Evolutionary conservation across 768 basidiomycete species (phyloP), one percentile per base, ranked within the genome.

Genomic region (Pisolithus albus): DNA sequence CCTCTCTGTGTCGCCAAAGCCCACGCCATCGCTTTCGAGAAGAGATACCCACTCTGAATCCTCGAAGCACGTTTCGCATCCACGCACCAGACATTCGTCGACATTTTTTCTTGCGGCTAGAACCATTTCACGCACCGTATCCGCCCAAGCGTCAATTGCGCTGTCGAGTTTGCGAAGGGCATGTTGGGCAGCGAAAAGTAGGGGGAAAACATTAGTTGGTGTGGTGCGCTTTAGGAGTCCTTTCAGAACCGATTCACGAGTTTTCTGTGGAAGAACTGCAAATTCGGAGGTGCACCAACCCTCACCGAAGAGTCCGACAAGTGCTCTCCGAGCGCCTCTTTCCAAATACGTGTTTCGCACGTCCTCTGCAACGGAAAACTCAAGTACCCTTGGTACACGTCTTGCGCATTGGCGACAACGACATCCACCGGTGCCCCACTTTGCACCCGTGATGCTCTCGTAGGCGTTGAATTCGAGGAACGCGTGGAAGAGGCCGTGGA

Each of bases 221-320:
- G 78, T 83, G 2, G 88, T 84, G 6, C 81, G 74, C 52, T 84
- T 86, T 16, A 75, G 75, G 0, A 96, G 73, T 4, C 87, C 88
- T 52, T 82, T 82, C n/a, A 93, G 69, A 7, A 94, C 70, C 13
- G 70, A 72, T 21, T 87, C 82, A 37, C 86, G 78, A 18, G 81
- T 74, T 56, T 84, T 83, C 51, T 75, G 76, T 3, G 83, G 75
- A 2, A 95, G 73, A 0, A 70, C 66, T 0, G 88, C 88, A 59
- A 97, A 88, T 50, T 96, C 92, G 36, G 78, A 65, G 0, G 80
- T 86, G 65, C 82, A 86, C 94, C 93, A 96, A 2, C 88, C 86
- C 56, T 91, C 88, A 5, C 91, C 92, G 61, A 90, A 97, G 28
- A 90, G 75, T 0, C 84, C 83, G 0, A 93, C 84, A 7, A 97